These are phyloP conservation scores for Clonostachys solani DNA, from an alignment of 2,329 filamentous ascomycete genomes.

Conservation along the genomic window DNA sequence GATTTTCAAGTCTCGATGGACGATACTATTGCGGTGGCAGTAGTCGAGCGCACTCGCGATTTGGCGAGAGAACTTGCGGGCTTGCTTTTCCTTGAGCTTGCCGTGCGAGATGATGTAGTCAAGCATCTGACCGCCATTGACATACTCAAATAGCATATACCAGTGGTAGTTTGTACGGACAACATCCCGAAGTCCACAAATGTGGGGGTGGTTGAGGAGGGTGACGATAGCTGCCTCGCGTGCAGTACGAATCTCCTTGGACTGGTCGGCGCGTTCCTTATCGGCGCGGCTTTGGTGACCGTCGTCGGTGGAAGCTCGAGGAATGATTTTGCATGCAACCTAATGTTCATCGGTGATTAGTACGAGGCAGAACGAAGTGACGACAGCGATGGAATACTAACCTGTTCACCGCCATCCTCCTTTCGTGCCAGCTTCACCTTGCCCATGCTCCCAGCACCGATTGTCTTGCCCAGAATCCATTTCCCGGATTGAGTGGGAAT, in stretches of 20 bases:
- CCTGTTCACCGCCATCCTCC: constrained; percentile 86
- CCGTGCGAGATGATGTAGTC: constrained; percentile 99
- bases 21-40: constrained; percentile 96
- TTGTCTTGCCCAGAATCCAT: constrained; percentile 94
- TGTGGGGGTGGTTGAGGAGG: constrained; percentile 89
- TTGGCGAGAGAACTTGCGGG: constrained; percentile 94
- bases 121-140: constrained; percentile 98
- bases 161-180: constrained; percentile 96
- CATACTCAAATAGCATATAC: constrained; percentile 99
- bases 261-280: constrained; percentile 87
- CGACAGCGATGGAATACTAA: constrained; percentile 31
- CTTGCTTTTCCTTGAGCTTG: constrained; percentile 96
- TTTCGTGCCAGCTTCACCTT: constrained; percentile 96
- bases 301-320: constrained; percentile 84
- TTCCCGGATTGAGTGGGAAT: constrained; percentile 88
- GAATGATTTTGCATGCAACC: constrained; percentile 97
- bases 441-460: constrained; percentile 97
- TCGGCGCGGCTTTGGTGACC: constrained; percentile 67
- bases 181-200: constrained; percentile 93
- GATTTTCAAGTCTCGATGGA: constrained; percentile 96
- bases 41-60: constrained; percentile 97
- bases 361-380: constrained; percentile 3
- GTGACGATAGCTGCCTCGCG: constrained; percentile 96
- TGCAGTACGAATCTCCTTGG: constrained; percentile 92
- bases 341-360: constrained; percentile 26